These are phyloP conservation scores for Lobosporangium transversale DNA, from an alignment of 192 early-diverging fungal species.

Conservation along the genomic window DNA sequence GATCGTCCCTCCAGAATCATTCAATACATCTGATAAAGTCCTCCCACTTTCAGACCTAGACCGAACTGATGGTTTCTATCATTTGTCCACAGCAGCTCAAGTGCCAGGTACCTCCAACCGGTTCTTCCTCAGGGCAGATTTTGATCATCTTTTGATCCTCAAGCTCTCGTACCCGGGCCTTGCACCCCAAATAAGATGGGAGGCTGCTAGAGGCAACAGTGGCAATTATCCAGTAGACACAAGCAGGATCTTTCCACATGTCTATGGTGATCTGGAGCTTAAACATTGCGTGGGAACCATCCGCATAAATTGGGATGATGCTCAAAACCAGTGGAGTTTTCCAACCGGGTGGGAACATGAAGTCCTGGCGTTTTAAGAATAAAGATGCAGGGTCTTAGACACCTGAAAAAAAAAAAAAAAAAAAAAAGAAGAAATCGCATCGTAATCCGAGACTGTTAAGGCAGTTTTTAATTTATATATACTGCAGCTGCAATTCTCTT, in stretches of 20 bases:
- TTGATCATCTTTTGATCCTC: conserved; percentile 36
- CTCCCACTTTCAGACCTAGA: conserved; percentile 40
- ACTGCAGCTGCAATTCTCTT: too few relatives aligned
- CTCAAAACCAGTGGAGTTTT: conserved; percentile 24
- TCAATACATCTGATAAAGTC: conserved; percentile 22
- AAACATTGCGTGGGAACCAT: conserved; percentile 21
- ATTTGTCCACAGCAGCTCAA: conserved; percentile 32
- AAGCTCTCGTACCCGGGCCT: conserved; percentile 33
- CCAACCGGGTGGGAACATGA: conserved; percentile 37
- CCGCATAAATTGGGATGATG: conserved; percentile 20
- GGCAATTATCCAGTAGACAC: conserved; percentile 40
- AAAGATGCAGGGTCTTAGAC: not conserved
- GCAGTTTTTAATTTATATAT: too few relatives aligned
- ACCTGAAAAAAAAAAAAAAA: not conserved
- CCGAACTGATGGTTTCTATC: conserved; percentile 50
- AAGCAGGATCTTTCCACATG: conserved; percentile 47
- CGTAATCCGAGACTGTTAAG: too few relatives aligned
- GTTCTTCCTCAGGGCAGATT: conserved; percentile 35
- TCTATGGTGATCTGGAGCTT: conserved; percentile 42
- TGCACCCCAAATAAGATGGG: conserved; percentile 34
- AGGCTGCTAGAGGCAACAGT: conserved; percentile 38
- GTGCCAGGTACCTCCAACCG: conserved; percentile 48
- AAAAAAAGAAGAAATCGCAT: too few relatives aligned
- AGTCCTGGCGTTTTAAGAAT: not conserved
- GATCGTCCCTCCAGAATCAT: conserved; percentile 28